Conservation (phyloP, 106 monocot species). For the Ottelia alismoides region DNA sequence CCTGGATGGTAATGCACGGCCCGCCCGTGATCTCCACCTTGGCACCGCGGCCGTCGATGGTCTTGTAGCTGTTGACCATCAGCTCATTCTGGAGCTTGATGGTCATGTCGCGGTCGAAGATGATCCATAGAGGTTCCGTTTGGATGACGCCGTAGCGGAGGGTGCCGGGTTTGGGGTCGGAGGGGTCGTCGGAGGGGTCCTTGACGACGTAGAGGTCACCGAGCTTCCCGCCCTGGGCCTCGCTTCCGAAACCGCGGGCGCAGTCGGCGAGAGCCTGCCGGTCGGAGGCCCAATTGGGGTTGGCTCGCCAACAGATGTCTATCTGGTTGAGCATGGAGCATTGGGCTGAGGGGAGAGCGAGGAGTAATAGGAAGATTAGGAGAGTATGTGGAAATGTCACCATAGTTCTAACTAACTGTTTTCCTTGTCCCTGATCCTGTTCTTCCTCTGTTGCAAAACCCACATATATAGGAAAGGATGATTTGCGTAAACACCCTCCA, state of each 20-base stretch:
- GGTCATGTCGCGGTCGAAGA: conserved; percentile 40
- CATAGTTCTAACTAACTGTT: too few relatives aligned
- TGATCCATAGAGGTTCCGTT: conserved; percentile 57
- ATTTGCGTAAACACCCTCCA: too few relatives aligned
- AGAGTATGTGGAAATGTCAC: too few relatives aligned
- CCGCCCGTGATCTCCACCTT: conserved; percentile 48
- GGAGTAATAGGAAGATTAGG: too few relatives aligned
- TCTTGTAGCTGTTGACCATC: conserved; percentile 67
- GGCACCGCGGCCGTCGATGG: conserved; percentile 66
- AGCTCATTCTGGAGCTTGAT: conserved; percentile 59
- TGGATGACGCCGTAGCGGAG: conserved; percentile 57
- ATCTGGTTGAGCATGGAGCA: neutral
- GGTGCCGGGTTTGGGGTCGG: conserved; percentile 43
- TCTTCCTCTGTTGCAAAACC: too few relatives aligned
- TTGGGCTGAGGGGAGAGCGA: too few relatives aligned
- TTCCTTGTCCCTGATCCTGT: too few relatives aligned
- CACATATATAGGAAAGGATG: too few relatives aligned
- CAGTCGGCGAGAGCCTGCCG: conserved; percentile 37
- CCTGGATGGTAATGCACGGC: conserved; percentile 54
- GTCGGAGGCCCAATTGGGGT: conserved; percentile 23
- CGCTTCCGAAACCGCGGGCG: conserved; percentile 33
- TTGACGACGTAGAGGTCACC: conserved; percentile 48
- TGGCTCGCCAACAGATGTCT: conserved; percentile 40
- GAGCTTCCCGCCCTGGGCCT: conserved; percentile 38
- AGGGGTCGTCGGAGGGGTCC: conserved; percentile 48